phyloP scores from a whole-genome alignment of 2,329 filamentous ascomycete genomes.

The Fusarium camptoceras region DNA sequence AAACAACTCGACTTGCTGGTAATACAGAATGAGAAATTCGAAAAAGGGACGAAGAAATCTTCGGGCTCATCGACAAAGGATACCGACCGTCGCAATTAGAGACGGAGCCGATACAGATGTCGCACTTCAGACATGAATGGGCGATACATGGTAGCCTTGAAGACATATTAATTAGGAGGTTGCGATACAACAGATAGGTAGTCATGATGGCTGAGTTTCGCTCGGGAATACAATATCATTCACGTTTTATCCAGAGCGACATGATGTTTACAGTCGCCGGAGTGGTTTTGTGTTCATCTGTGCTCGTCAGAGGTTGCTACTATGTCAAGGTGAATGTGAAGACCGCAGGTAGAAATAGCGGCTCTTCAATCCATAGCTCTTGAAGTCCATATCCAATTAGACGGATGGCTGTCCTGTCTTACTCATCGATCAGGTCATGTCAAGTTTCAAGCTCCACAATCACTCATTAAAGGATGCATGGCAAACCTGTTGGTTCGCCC shows the following conservation, averaged over 20 bases:
- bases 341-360: no score
- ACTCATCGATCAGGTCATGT: neutral
- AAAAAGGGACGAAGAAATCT: neutral
- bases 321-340: no score
- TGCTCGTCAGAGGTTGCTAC: rapidly evolving
- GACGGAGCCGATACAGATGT: rapidly evolving
- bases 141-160: rapidly evolving
- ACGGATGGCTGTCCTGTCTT: rapidly evolving
- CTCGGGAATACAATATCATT: no score
- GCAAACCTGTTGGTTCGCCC: neutral
- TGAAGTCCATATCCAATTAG: neutral
- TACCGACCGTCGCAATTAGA: rapidly evolving
- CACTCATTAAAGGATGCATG: neutral
- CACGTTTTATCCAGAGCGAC: no score
- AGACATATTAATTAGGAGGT: no score
- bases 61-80: rapidly evolving
- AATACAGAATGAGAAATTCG: neutral
- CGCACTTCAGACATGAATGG: no score
- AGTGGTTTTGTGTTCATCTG: rapidly evolving
- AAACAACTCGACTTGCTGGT: neutral
- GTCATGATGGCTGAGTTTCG: rapidly evolving
- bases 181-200: no score
- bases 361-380: no score
- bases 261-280: no score
- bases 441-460: neutral